phyloP scores from a whole-genome alignment of 495 filamentous ascomycete genomes.

The Annulohypoxylon maeteangense region DNA sequence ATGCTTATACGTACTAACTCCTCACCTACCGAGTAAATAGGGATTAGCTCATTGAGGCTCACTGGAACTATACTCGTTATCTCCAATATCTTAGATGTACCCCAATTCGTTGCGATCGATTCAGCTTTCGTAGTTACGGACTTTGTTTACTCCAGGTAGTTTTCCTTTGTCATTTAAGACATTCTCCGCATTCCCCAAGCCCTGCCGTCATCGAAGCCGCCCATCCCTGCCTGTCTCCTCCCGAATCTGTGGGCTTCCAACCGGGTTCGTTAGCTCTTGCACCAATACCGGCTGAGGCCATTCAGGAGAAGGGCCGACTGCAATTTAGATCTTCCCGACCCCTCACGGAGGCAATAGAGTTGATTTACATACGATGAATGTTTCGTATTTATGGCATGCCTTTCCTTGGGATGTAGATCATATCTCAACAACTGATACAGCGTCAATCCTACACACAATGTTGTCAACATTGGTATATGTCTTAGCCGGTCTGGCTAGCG shows the following conservation, averaged over 20 bases:
- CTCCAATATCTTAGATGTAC: neutral
- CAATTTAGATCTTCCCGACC: conserved; percentile 15
- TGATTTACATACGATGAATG: conserved; percentile 22
- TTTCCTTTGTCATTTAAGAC: conserved; percentile 8
- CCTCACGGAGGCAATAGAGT: conserved; percentile 21
- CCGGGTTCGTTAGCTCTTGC: conserved; percentile 21
- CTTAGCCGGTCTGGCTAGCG: conserved; percentile 48
- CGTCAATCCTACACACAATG: conserved; percentile 31
- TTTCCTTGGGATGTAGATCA: conserved; percentile 6
- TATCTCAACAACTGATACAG: neutral
- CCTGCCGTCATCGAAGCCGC: conserved; percentile 22
- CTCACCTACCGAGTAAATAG: neutral
- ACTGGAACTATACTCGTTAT: neutral
- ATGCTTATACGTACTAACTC: neutral
- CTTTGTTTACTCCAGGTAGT: neutral
- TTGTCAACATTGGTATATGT: conserved; percentile 38
- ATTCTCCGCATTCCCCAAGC: conserved; percentile 32
- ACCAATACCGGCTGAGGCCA: conserved; percentile 17
- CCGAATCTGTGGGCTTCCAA: conserved; percentile 7
- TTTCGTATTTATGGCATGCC: conserved; percentile 23
- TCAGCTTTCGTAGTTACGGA: neutral
- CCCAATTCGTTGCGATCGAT: neutral
- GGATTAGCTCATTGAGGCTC: neutral
- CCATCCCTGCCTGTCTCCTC: conserved; percentile 21
- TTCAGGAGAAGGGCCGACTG: conserved; percentile 34